phyloP scores from a whole-genome alignment of 2,329 filamentous ascomycete genomes.

The Hymenoscyphus salicellus region DNA sequence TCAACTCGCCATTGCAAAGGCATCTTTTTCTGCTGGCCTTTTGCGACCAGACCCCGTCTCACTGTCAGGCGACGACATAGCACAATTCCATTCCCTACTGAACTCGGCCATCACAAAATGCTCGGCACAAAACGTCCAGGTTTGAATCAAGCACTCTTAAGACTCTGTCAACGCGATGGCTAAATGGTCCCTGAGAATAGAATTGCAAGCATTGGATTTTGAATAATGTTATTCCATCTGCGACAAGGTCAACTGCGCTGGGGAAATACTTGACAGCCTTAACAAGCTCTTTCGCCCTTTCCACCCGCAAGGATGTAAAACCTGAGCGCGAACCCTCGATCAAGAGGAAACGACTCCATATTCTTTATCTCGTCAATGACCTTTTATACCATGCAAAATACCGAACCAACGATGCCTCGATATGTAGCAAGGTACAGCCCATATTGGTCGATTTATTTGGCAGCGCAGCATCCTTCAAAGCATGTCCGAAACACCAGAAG shows the following conservation, averaged over 20 bases:
- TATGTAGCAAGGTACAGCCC: conserved; percentile 56
- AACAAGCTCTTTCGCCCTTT: conserved; percentile 54
- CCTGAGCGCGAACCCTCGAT: conserved; percentile 50
- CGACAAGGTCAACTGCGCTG: conserved; percentile 62
- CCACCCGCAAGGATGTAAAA: conserved; percentile 32
- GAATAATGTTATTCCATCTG: conserved; percentile 66
- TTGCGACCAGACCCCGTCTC: conserved; percentile 71
- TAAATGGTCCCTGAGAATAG: conserved; percentile 52
- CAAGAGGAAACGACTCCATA: conserved; percentile 67
- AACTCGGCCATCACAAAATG: conserved; percentile 65
- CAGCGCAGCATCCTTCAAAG: conserved; percentile 54
- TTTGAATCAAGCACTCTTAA: conserved; percentile 51
- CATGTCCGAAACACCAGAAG: conserved; percentile 61
- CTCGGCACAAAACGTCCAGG: conserved; percentile 81
- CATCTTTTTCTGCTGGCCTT: conserved; percentile 70
- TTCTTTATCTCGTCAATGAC: conserved; percentile 78
- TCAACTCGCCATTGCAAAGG: conserved; percentile 74
- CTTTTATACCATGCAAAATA: conserved; percentile 67
- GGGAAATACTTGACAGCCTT: conserved; percentile 74
- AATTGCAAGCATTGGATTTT: conserved; percentile 86
- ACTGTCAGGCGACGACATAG: conserved; percentile 66
- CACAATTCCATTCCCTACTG: conserved; percentile 64
- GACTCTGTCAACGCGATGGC: conserved; percentile 35
- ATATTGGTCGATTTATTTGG: conserved; percentile 62
- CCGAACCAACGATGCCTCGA: conserved; percentile 46